phyloP scores from a whole-genome alignment of 2,329 filamentous ascomycete species.

The Alternaria arbusti region DNA sequence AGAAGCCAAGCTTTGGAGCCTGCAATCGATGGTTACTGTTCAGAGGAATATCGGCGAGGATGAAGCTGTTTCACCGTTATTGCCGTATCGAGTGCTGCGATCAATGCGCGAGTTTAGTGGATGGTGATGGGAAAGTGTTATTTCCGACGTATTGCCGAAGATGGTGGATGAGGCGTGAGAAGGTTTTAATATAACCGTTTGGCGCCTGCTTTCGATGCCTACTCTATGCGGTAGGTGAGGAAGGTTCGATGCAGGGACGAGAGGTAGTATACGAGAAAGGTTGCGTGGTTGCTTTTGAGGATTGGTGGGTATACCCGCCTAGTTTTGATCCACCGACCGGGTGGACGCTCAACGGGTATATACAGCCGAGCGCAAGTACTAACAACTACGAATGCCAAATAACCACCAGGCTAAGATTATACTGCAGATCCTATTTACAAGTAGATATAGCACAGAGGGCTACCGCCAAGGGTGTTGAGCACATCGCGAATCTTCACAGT shows the following conservation, averaged over 20 bases:
- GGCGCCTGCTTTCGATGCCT: slow-evolving; percentile 17
- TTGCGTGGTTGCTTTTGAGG: slow-evolving; percentile 23
- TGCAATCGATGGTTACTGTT: slow-evolving; percentile 11
- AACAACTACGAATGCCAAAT: background rate
- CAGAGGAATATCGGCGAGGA: slow-evolving; percentile 1
- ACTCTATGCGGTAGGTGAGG: slow-evolving; percentile 9
- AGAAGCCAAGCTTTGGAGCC: slow-evolving; percentile 9
- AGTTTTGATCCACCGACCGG: background rate
- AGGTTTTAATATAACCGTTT: slow-evolving; percentile 13
- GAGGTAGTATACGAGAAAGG: background rate
- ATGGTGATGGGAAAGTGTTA: background rate
- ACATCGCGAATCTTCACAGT: slow-evolving; percentile 5
- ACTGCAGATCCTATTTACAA: background rate
- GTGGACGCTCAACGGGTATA: background rate
- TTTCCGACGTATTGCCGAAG: slow-evolving; percentile 6
- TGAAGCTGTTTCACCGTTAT: background rate
- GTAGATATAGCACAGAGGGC: slow-evolving; percentile 4
- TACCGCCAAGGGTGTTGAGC: slow-evolving; percentile 3
- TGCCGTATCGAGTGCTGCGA: background rate
- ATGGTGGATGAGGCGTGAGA: background rate
- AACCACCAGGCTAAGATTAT: background rate
- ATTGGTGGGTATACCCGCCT: slow-evolving; percentile 14
- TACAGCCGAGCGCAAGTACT: background rate
- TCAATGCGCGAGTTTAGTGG: background rate
- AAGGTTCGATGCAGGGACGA: background rate